These are phyloP conservation scores for Cladosporium sp. DNA, from an alignment of 2,329 filamentous ascomycete genomes.

Conservation along the genomic window DNA sequence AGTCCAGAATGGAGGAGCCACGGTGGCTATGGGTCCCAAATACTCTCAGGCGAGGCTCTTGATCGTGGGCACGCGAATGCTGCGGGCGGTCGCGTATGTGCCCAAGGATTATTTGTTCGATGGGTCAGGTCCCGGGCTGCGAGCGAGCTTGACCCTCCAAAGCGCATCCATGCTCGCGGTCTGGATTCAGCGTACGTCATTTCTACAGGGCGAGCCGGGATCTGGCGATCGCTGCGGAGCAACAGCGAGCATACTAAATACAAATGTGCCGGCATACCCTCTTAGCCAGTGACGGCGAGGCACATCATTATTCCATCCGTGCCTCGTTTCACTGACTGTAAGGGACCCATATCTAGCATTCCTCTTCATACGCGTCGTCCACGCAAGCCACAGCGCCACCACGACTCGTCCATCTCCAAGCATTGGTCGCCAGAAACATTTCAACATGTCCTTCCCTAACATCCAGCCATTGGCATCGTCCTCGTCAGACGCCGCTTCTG, in stretches of 20 bases:
- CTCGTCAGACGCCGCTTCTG: neutral
- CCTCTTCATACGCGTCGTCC: neutral
- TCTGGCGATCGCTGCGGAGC: neutral
- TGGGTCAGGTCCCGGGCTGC: neutral
- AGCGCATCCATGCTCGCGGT: neutral
- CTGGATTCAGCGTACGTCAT: neutral
- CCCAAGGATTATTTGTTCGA: neutral
- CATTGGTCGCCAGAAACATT: neutral
- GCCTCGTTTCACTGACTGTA: neutral
- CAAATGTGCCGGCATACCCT: no score
- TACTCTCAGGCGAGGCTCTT: neutral
- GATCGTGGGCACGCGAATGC: neutral
- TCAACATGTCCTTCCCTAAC: conserved; percentile 13
- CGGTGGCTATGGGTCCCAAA: conserved; percentile 3
- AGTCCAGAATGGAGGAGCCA: conserved; percentile 28
- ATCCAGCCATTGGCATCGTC: neutral
- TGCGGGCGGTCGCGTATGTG: neutral
- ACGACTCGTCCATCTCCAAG: neutral
- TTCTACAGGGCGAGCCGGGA: neutral
- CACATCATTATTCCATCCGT: neutral
- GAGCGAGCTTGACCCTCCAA: neutral
- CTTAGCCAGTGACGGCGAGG: no score
- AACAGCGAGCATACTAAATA: neutral
- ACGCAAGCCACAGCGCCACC: neutral
- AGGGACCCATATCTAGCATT: neutral